Evolutionary conservation across 1,139 yeast genomes (phyloP), one percentile per base, ranked within the genome.

Genomic region (Geotrichum candidum): DNA sequence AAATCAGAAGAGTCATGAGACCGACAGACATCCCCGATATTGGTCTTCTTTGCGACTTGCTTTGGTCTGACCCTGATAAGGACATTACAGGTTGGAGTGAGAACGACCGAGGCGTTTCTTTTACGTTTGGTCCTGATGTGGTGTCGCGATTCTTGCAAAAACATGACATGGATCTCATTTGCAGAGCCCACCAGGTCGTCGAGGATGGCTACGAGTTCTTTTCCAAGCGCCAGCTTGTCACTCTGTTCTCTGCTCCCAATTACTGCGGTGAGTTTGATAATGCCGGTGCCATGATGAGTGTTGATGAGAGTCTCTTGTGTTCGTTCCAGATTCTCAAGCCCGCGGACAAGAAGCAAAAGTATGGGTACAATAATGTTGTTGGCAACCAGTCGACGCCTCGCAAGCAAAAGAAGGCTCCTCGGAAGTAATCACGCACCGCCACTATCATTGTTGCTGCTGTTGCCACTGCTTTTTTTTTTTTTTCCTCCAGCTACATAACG

Each of bases 261-360:
- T 94, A 94, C 73, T 94, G 99, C 77, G 98, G 99, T 51, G 99
- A 94, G 74, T 94, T 94, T 71, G 98, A 94, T 74, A 94, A 94
- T 72, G 94, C 97, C 97, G 99, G 98, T 25, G 98, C 98, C 0
- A 97, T 94, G 1, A 94, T 94, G 99, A 86, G 96, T 69, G 98
- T 94, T 22, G 85, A 90, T 67, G 97, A 94, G 68, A 97, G 91
- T 69, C 79, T 94, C 66, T 78, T 94, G 65, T 94, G 98, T 74
- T 87, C 94, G 63, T 94, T 94, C 76, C 98, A 94, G 75, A 81
- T 94, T 65, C 79, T 94, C 64, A 97, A 94, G 76, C 99, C 98
- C 48, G 97, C 98, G 57, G 98, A 94, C 76, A 94, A 94, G 83
- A 87, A 87, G 75, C 88, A 88, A 68, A 87, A 88, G 77, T 86